A percentile compares a stretch with the other conserved stretches of the same genome.
Conservation (phyloP, 2,329 filamentous ascomycete species). For the Rhytidhysteron rufulum region DNA sequence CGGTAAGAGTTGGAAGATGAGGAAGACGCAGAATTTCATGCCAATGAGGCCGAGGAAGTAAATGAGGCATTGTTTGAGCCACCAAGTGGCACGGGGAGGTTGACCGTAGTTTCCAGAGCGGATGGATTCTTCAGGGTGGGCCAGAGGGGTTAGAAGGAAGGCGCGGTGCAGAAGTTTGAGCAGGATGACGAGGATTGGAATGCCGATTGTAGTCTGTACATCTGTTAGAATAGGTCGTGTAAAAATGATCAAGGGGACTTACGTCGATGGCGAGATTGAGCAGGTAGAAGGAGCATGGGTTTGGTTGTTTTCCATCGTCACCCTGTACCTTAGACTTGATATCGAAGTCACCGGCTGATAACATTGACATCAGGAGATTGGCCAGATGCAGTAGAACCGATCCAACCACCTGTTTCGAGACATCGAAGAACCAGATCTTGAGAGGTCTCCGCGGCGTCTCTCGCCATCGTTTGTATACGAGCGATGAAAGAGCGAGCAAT, state of each 20-base stretch:
- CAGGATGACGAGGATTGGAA: constrained; percentile 87
- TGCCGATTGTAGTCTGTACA: constrained; percentile 83
- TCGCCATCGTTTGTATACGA: constrained; percentile 91
- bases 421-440: constrained; percentile 98
- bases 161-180: constrained; percentile 72
- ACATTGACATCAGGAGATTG: constrained; percentile 94
- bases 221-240: background rate
- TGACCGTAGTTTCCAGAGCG: constrained; percentile 87
- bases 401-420: constrained; percentile 94
- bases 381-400: constrained; percentile 86
- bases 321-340: constrained; percentile 49
- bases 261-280: constrained; percentile 94
- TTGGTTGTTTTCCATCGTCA: constrained; percentile 57
- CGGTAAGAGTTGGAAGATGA: constrained; percentile 83
- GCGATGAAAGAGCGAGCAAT: constrained; percentile 72
- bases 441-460: constrained; percentile 87
- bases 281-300: constrained; percentile 95
- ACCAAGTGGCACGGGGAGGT: constrained; percentile 80
- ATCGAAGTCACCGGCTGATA: constrained; percentile 80
- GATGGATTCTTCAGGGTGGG: constrained; percentile 80
- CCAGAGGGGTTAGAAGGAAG: constrained; percentile 71
- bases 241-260: constrained; percentile 42
- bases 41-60: constrained; percentile 93
- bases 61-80: constrained; percentile 92
- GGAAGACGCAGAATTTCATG: constrained; percentile 94